Conservation (phyloP, 106 monocot species). For the Apostasia ramifera region DNA sequence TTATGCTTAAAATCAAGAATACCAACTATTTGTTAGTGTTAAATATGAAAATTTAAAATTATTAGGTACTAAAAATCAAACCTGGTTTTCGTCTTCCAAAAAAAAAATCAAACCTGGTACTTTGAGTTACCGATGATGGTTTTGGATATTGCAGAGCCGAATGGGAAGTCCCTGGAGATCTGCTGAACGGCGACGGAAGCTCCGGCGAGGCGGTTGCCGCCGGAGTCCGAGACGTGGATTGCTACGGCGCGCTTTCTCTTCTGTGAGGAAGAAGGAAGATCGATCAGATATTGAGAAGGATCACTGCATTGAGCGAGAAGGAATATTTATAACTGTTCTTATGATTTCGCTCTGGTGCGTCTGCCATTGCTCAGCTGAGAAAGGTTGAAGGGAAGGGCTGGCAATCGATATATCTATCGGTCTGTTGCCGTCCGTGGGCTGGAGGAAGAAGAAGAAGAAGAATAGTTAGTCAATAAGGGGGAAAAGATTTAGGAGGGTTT, state of each 20-base stretch:
- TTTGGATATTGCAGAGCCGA: slow-evolving; percentile 76
- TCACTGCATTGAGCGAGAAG: not conserved
- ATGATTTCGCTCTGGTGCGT: slow-evolving; percentile 59
- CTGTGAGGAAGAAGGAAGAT: slow-evolving; percentile 15
- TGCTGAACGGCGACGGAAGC: slow-evolving; percentile 50
- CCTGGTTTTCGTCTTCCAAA: too few species aligned
- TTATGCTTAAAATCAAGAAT: too few species aligned
- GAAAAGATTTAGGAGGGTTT: too few species aligned
- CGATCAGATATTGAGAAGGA: not conserved
- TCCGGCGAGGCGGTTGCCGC: slow-evolving; percentile 39
- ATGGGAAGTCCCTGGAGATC: slow-evolving; percentile 63
- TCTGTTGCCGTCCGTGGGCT: slow-evolving; percentile 12
- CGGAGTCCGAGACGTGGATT: slow-evolving; percentile 57
- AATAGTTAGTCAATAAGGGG: too few species aligned
- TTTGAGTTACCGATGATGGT: slow-evolving; percentile 63
- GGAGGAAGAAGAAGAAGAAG: not conserved
- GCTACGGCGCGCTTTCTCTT: slow-evolving; percentile 56
- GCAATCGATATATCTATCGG: slow-evolving; percentile 39
- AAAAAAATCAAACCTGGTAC: slow-evolving; percentile 44
- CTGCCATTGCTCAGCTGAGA: slow-evolving; percentile 68
- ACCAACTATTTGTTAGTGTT: too few species aligned
- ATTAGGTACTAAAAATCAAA: too few species aligned
- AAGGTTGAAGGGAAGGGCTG: slow-evolving; percentile 73
- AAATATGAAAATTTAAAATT: too few species aligned
- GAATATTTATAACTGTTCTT: slow-evolving; percentile 30